Evolutionary conservation across 352 stramenopile species (phyloP).

Genomic region (Pythium insidiosum): DNA sequence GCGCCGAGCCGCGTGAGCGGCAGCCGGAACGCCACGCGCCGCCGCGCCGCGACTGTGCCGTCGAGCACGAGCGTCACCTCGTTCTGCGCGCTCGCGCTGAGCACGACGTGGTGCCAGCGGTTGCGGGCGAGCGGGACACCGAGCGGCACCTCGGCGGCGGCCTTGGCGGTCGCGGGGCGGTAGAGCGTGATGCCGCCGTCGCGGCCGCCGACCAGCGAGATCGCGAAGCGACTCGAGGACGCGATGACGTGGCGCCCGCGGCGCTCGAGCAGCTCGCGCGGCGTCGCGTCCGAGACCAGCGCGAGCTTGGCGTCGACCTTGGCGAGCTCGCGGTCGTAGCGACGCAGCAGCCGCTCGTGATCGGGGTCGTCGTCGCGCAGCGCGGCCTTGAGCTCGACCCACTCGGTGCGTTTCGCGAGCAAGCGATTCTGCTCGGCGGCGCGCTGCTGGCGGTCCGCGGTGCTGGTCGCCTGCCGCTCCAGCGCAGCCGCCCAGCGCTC

Average conservation of each 20-base stretch:
- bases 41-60: constrained; percentile 23
- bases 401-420: constrained; percentile 45
- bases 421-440: constrained; percentile 45
- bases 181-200: constrained; percentile 36
- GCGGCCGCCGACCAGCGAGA: constrained; percentile 25
- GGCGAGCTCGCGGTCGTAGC: constrained; percentile 49
- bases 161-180: constrained; percentile 16
- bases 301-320: constrained; percentile 54
- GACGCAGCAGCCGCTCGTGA: constrained; percentile 23
- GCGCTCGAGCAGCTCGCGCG: constrained; percentile 35
- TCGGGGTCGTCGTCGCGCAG: constrained; percentile 17
- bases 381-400: constrained; percentile 17
- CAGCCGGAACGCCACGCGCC: constrained; percentile 46
- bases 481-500: constrained; percentile 28
- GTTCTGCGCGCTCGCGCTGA: constrained; percentile 35
- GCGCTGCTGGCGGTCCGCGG: constrained; percentile 25
- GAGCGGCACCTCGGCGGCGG: constrained; percentile 37
- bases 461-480: constrained; percentile 5
- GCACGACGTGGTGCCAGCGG: constrained; percentile 54
- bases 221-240: constrained; percentile 44
- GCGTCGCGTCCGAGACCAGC: constrained; percentile 36
- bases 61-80: constrained; percentile 49
- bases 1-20: constrained; percentile 40
- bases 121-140: constrained; percentile 26
- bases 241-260: constrained; percentile 50